Percentiles rank a stretch among this genome's conserved stretches.
Conservation (phyloP, 2,329 filamentous ascomycete species). For the Chrysosphaeria jannelii region DNA sequence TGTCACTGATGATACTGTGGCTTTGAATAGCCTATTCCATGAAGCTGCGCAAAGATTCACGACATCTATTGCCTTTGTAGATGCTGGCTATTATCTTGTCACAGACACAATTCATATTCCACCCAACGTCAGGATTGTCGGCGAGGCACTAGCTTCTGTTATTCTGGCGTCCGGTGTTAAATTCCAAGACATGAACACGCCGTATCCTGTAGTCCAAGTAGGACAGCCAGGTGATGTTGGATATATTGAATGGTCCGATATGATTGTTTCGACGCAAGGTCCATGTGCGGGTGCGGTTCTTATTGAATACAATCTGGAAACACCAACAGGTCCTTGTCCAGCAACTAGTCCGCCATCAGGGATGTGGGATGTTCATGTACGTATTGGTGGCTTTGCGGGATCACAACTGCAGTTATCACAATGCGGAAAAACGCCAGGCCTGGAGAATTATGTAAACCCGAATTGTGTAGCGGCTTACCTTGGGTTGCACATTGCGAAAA, state of each 20-base stretch:
- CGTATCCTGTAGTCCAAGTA: slow-evolving; percentile 32
- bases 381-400: slow-evolving; percentile 40
- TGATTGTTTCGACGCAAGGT: slow-evolving; percentile 39
- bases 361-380: slow-evolving; percentile 49
- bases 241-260: slow-evolving; percentile 38
- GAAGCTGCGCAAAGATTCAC: slow-evolving; percentile 9
- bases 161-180: slow-evolving; percentile 22
- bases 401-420: slow-evolving; percentile 35
- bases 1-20: slow-evolving; percentile 39
- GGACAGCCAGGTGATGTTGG: slow-evolving; percentile 29
- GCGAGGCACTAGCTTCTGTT: slow-evolving; percentile 23
- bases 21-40: slow-evolving; percentile 22
- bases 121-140: slow-evolving; percentile 22
- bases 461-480: slow-evolving; percentile 11
- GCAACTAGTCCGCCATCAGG: slow-evolving; percentile 12
- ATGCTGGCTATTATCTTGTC: slow-evolving; percentile 30
- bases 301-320: slow-evolving; percentile 41
- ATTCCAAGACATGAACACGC: slow-evolving; percentile 25
- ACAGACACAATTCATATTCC: slow-evolving; percentile 21
- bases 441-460: slow-evolving; percentile 7
- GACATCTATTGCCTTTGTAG: slow-evolving; percentile 24
- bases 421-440: slow-evolving; percentile 24
- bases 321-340: slow-evolving; percentile 7
- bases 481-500: slow-evolving; percentile 13
- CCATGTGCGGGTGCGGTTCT: slow-evolving; percentile 35